Evolutionary conservation across 257 asterid genomes (phyloP).

Genomic region (Anisodus acutangulus): DNA sequence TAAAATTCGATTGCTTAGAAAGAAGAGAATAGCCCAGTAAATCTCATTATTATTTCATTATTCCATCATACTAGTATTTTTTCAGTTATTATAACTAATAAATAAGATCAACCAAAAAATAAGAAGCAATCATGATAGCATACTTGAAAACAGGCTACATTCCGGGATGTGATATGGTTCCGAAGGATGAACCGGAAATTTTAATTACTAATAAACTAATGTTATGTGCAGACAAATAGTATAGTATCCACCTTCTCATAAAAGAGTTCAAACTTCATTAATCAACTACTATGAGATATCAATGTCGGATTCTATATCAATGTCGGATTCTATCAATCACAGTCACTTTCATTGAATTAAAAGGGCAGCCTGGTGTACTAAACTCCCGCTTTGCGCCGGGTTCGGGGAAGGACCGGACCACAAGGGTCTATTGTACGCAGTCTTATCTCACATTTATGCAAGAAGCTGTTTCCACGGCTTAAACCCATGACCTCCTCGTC

Average conservation of each 20-base stretch:
- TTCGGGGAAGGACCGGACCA: no score
- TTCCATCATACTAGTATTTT: not conserved
- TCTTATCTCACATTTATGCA: no score
- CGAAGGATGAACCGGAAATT: not conserved
- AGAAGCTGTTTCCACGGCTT: no score
- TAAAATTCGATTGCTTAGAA: slow-evolving; percentile 33
- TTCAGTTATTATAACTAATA: slow-evolving; percentile 23
- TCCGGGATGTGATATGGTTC: no score
- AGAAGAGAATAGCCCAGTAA: slow-evolving; percentile 8
- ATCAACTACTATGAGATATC: not conserved
- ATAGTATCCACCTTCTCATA: not conserved
- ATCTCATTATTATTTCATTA: slow-evolving; percentile 45
- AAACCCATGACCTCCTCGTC: no score
- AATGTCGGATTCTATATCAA: not conserved
- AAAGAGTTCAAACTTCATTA: not conserved
- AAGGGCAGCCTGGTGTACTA: no score
- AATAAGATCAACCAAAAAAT: slow-evolving; percentile 45
- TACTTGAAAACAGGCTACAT: slow-evolving; percentile 37
- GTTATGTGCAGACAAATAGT: not conserved
- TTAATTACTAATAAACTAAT: not conserved
- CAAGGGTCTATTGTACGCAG: no score
- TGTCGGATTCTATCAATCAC: slow-evolving; percentile 20
- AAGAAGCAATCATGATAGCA: slow-evolving; percentile 44
- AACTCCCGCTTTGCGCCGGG: no score
- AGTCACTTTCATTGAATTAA: slow-evolving; percentile 30